A percentile compares a stretch with the other conserved stretches of the same genome.
Evolutionary conservation across 2,329 filamentous ascomycete genomes (phyloP).

Genomic region (Zalaria sp.): DNA sequence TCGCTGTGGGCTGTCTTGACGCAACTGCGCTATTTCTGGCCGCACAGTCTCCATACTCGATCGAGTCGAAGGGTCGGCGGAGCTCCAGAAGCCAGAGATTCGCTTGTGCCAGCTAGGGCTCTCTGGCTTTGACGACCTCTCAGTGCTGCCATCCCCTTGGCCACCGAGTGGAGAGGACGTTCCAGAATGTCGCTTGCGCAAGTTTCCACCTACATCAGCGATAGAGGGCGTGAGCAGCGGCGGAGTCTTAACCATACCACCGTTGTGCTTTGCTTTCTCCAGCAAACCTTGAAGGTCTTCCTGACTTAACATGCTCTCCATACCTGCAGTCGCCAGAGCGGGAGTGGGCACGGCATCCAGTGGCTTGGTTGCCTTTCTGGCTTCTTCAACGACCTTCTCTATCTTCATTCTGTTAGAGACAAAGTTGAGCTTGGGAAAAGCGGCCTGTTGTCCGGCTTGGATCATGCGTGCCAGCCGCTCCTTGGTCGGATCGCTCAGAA

Average conservation of each 20-base stretch:
- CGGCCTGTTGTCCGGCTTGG: slow-evolving; percentile 73
- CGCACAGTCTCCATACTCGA: slow-evolving; percentile 11
- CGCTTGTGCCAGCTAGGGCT: slow-evolving; percentile 15
- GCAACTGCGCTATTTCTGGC: slow-evolving; percentile 1
- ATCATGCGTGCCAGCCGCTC: slow-evolving; percentile 75
- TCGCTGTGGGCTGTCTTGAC: slow-evolving; percentile 5
- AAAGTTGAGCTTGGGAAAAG: slow-evolving; percentile 86
- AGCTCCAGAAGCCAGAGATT: slow-evolving; percentile 15
- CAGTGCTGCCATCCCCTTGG: not conserved
- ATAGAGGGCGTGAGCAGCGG: slow-evolving; percentile 9
- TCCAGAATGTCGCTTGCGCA: not conserved
- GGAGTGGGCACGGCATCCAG: slow-evolving; percentile 16
- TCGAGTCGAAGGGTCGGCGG: slow-evolving; percentile 8
- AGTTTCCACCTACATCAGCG: too few relatives aligned
- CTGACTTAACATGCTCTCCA: slow-evolving; percentile 27
- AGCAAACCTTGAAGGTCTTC: slow-evolving; percentile 32
- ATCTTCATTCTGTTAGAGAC: slow-evolving; percentile 75
- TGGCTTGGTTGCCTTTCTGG: slow-evolving; percentile 29
- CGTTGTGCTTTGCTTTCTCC: slow-evolving; percentile 15
- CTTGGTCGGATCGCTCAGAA: slow-evolving; percentile 69
- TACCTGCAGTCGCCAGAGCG: slow-evolving; percentile 6
- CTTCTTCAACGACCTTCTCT: slow-evolving; percentile 52
- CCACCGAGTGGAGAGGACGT: not conserved
- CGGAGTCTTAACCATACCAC: slow-evolving; percentile 14
- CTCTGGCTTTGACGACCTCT: not conserved